Evolutionary conservation across 1,284 basidiomycete species (phyloP), one percentile per base, ranked within the genome.

Genomic region (Puccinia horiana): DNA sequence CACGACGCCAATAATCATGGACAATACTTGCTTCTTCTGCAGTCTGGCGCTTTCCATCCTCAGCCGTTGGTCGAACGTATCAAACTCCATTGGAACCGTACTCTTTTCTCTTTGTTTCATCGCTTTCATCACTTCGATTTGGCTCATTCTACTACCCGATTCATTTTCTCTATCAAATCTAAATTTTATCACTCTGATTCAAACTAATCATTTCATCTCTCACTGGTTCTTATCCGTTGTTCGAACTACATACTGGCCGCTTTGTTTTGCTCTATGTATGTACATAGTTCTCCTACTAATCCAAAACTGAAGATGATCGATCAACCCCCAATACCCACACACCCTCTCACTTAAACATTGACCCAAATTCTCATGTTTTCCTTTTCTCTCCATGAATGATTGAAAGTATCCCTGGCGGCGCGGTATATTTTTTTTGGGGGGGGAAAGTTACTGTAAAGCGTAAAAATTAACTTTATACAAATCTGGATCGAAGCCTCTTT

Each of bases 401-500:
- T 47, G 44, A 16, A 47, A n/a, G n/a, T 54, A n/a, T n/a, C n/a
- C n/a, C n/a, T n/a, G n/a, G n/a, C n/a, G n/a, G n/a, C n/a, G n/a
- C n/a, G n/a, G n/a, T n/a, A n/a, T 16, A 35, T 65, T 54, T 54
- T 54, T 54, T 54, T 20, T 4, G 23, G 20, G 23, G 67, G 8
- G 44, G 8, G 44, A 5, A 35, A 40, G 29, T 67, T 65, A 70
- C 42, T 81, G 58, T 37, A 81, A 47, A 20, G 80, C 80, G 67
- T 75, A 81, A 52, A 81, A 54, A 65, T 81, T 58, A 18, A 81
- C 80, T 37, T 32, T 61, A 20, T 73, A 75, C 6, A 81, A 32
- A 9, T 75, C 61, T 18, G 80, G 58, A 74, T 72, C 54, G 40
- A 81, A 81, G 5, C 80, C 80, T 42, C 47, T 52, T 69, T 81